Conservation (phyloP, 1,284 basidiomycete species). For the Chalciporus sp. region DNA sequence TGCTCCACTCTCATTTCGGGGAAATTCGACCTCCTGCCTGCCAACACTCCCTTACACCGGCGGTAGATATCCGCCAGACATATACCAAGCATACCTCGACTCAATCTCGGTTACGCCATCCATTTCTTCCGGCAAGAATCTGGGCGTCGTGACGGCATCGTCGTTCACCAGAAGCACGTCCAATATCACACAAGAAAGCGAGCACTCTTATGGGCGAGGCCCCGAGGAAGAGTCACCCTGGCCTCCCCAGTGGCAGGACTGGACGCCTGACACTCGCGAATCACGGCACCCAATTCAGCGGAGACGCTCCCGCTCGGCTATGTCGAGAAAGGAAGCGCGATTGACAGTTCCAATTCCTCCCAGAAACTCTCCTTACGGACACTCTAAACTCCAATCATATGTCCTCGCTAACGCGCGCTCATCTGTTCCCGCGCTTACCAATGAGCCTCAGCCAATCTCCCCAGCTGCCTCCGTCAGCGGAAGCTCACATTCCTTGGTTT, state of each 20-base stretch:
- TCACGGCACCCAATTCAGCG: constrained; percentile 28
- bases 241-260: constrained; percentile 4
- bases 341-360: constrained; percentile 25
- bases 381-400: constrained; percentile 32
- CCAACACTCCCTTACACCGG: constrained; percentile 34
- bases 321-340: constrained; percentile 35
- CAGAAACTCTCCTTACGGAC: constrained; percentile 35
- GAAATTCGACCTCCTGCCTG: constrained; percentile 36
- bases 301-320: constrained; percentile 35
- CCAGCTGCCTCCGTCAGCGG: constrained; percentile 33
- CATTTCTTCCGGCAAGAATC: constrained; percentile 9
- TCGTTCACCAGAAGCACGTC: constrained; percentile 26
- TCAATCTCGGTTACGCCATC: constrained; percentile 9
- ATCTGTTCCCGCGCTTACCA: constrained; percentile 33
- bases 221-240: constrained; percentile 17
- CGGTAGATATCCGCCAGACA: constrained; percentile 34
- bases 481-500: constrained; percentile 27
- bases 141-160: constrained; percentile 21
- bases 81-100: constrained; percentile 31
- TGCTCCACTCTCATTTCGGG: constrained; percentile 34
- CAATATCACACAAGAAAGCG: constrained; percentile 17
- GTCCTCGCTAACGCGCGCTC: constrained; percentile 24
- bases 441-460: constrained; percentile 31
- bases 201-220: constrained; percentile 4
- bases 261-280: constrained; percentile 9